phyloP scores from a whole-genome alignment of 257 asterid species.

The Oldenlandia corymbosa region DNA sequence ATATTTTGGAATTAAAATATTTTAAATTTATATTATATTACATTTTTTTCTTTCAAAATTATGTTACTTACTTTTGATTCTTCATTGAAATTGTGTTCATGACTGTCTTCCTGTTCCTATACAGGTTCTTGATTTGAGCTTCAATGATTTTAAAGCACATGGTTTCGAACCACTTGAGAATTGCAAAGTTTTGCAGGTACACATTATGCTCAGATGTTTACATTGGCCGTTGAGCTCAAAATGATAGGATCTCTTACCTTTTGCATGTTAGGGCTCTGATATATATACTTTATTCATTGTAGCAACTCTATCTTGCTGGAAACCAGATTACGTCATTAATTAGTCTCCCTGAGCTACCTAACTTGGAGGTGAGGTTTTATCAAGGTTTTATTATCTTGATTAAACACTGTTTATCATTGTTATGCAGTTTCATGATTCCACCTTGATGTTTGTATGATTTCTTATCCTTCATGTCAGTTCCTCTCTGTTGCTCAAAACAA shows the following conservation, averaged over 20 bases:
- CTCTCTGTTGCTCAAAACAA: conserved; percentile 98
- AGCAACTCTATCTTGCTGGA: conserved; percentile 99
- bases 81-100: conserved; percentile 1
- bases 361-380: conserved; percentile 73
- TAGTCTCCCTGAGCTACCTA: conserved; percentile 98
- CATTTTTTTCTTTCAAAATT: too few species aligned
- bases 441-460: conserved; percentile 3
- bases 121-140: conserved; percentile 98
- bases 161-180: conserved; percentile 95
- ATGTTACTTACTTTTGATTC: neutral
- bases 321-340: conserved; percentile 85
- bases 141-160: conserved; percentile 97
- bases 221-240: neutral
- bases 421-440: neutral
- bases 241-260: neutral
- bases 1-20: neutral
- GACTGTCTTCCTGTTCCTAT: conserved; percentile 19
- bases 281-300: conserved; percentile 30
- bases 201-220: conserved; percentile 12
- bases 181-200: conserved; percentile 91
- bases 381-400: conserved; percentile 10
- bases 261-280: conserved; percentile 1
- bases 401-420: conserved; percentile 14
- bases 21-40: neutral
- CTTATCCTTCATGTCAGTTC: conserved; percentile 48